Conservation (phyloP, 2,329 filamentous ascomycete species). For the Polychaeton citri region DNA sequence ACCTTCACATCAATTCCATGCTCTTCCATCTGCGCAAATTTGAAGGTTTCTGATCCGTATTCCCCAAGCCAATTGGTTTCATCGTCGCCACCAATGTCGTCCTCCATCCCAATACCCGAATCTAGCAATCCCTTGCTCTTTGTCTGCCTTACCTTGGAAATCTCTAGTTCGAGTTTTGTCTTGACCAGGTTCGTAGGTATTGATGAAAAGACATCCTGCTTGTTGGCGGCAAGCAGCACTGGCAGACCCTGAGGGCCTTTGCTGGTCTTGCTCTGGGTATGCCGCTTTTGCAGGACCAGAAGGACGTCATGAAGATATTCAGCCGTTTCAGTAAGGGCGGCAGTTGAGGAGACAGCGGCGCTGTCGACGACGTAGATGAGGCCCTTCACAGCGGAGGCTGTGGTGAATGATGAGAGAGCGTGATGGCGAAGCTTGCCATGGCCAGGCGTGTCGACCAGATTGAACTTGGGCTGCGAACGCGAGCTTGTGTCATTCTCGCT, state of each 20-base stretch:
- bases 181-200: constrained; percentile 66
- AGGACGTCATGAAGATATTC: constrained; percentile 82
- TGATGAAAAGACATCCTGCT: constrained; percentile 89
- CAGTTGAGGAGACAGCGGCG: constrained; percentile 21
- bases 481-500: constrained; percentile 50
- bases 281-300: constrained; percentile 65
- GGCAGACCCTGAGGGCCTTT: constrained; percentile 50
- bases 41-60: constrained; percentile 58
- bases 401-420: constrained; percentile 43
- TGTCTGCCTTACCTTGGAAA: constrained; percentile 62
- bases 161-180: constrained; percentile 63
- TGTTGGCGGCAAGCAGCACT: constrained; percentile 82
- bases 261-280: constrained; percentile 41
- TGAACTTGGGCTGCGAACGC: constrained; percentile 51
- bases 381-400: constrained; percentile 26
- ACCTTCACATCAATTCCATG: constrained; percentile 69
- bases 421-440: constrained; percentile 82
- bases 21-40: constrained; percentile 70
- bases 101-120: constrained; percentile 58
- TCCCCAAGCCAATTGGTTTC: constrained; percentile 70
- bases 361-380: constrained; percentile 87
- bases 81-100: constrained; percentile 42
- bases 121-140: constrained; percentile 71
- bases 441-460: constrained; percentile 79
- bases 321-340: constrained; percentile 56